Conservation (phyloP, 2,329 filamentous ascomycete genomes). For the Nigrospora osmanthi region DNA sequence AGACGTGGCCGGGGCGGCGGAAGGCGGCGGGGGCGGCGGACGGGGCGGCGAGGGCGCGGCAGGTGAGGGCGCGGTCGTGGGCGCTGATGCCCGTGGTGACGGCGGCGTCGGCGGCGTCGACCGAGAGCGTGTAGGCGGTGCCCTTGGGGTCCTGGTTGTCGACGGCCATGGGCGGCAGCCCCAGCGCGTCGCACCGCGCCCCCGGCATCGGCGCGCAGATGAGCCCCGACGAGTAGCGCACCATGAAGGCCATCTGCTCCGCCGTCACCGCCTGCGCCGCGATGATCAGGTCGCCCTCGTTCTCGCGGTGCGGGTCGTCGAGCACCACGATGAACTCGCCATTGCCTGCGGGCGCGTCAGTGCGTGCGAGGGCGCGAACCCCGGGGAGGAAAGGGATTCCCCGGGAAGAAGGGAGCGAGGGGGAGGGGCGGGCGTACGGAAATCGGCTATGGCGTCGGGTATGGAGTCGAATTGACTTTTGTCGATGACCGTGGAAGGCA, state of each 20-base stretch:
- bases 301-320: slow-evolving; percentile 86
- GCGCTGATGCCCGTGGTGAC: slow-evolving; percentile 88
- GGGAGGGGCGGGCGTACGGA: slow-evolving; percentile 40
- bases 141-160: slow-evolving; percentile 71
- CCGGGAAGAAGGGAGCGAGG: slow-evolving; percentile 2
- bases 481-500: slow-evolving; percentile 44
- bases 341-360: slow-evolving; percentile 40
- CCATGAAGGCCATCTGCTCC: slow-evolving; percentile 91
- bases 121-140: slow-evolving; percentile 87
- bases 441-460: slow-evolving; percentile 55
- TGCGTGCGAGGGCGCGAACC: slow-evolving; percentile 1
- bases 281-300: slow-evolving; percentile 97
- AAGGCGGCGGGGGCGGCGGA: slow-evolving; percentile 52
- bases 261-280: slow-evolving; percentile 78
- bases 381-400: background rate
- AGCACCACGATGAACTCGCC: slow-evolving; percentile 95
- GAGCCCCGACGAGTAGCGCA: slow-evolving; percentile 83
- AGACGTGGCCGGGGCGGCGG: slow-evolving; percentile 79
- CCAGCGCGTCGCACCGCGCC: slow-evolving; percentile 59
- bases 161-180: slow-evolving; percentile 83
- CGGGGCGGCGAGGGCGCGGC: slow-evolving; percentile 66
- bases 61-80: slow-evolving; percentile 77
- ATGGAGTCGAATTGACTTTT: slow-evolving; percentile 54
- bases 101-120: slow-evolving; percentile 67
- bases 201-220: slow-evolving; percentile 81